Percentiles rank a stretch among this genome's conserved stretches.
Conservation (phyloP, 164 flowering plant genomes). For the Warburgia ugandensis region DNA sequence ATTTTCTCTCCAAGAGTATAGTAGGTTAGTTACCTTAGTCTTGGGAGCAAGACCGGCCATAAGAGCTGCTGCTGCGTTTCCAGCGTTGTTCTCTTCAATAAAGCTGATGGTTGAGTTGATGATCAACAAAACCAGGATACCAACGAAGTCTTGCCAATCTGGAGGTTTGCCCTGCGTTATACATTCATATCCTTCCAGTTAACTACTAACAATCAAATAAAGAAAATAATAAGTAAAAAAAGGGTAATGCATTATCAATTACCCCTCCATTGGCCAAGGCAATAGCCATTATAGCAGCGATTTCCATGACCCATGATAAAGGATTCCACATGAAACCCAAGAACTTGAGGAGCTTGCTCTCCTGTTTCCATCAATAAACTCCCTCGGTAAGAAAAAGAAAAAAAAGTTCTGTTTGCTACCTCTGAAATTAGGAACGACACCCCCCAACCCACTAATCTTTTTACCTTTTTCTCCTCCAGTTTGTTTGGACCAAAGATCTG, state of each 20-base stretch:
- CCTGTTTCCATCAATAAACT: slow-evolving; percentile 30
- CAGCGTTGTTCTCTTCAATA: slow-evolving; percentile 87
- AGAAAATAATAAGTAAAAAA: too few relatives aligned
- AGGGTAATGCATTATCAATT: too few relatives aligned
- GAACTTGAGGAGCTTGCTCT: slow-evolving; percentile 69
- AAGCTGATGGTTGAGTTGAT: slow-evolving; percentile 89
- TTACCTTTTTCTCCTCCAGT: slow-evolving; percentile 69
- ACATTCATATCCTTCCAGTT: too few relatives aligned
- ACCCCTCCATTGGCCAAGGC: slow-evolving; percentile 82
- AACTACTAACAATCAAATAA: too few relatives aligned
- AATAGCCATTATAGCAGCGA: slow-evolving; percentile 84
- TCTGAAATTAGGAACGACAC: background rate
- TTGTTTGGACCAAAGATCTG: slow-evolving; percentile 73
- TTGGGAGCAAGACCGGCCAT: slow-evolving; percentile 97
- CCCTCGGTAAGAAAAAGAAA: background rate
- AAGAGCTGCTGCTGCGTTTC: slow-evolving; percentile 85
- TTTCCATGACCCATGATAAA: slow-evolving; percentile 89
- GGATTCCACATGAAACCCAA: too few relatives aligned
- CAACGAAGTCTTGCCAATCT: too few relatives aligned
- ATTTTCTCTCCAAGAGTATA: too few relatives aligned
- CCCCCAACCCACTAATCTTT: too few relatives aligned
- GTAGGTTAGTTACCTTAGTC: slow-evolving; percentile 53
- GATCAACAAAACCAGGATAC: slow-evolving; percentile 54
- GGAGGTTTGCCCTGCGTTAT: slow-evolving; percentile 58
- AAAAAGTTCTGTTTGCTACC: background rate